phyloP scores from a whole-genome alignment of 1,139 yeast species.

The Magnusiomyces suaveolens region DNA sequence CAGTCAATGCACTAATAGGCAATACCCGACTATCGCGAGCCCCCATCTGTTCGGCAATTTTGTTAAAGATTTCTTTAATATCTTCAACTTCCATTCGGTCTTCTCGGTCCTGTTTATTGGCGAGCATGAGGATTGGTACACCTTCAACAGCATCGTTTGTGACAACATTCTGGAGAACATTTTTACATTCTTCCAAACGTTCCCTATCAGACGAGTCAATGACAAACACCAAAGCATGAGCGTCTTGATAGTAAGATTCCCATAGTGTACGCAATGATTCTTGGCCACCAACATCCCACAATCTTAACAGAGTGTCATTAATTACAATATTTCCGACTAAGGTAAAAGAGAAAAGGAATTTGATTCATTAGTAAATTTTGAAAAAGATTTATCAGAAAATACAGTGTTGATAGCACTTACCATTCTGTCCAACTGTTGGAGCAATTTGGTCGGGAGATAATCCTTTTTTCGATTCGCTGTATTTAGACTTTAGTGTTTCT shows the following conservation, averaged over 20 bases:
- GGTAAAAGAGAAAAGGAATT: not conserved
- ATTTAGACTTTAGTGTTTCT: slow-evolving; percentile 50
- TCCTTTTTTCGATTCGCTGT: slow-evolving; percentile 34
- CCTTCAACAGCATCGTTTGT: slow-evolving; percentile 54
- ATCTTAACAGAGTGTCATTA: slow-evolving; percentile 52
- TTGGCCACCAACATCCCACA: slow-evolving; percentile 98
- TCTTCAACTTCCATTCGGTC: slow-evolving; percentile 71
- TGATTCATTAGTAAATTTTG: no score
- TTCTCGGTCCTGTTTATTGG: slow-evolving; percentile 87
- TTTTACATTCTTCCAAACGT: slow-evolving; percentile 74
- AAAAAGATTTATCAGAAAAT: not conserved
- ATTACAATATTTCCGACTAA: slow-evolving; percentile 43
- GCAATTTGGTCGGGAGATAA: slow-evolving; percentile 43
- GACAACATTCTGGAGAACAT: slow-evolving; percentile 43
- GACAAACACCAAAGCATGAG: slow-evolving; percentile 86
- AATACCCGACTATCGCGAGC: slow-evolving; percentile 86
- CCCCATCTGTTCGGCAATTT: slow-evolving; percentile 68
- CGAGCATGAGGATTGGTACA: slow-evolving; percentile 85
- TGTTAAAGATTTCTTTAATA: slow-evolving; percentile 70
- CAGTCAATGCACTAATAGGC: slow-evolving; percentile 81
- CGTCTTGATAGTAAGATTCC: slow-evolving; percentile 73
- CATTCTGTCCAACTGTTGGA: slow-evolving; percentile 72
- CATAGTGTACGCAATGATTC: slow-evolving; percentile 71
- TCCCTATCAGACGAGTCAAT: slow-evolving; percentile 84
- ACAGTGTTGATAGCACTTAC: slow-evolving; percentile 2